Conservation (phyloP, 768 basidiomycete genomes). For the Boletellus ananiceps region DNA sequence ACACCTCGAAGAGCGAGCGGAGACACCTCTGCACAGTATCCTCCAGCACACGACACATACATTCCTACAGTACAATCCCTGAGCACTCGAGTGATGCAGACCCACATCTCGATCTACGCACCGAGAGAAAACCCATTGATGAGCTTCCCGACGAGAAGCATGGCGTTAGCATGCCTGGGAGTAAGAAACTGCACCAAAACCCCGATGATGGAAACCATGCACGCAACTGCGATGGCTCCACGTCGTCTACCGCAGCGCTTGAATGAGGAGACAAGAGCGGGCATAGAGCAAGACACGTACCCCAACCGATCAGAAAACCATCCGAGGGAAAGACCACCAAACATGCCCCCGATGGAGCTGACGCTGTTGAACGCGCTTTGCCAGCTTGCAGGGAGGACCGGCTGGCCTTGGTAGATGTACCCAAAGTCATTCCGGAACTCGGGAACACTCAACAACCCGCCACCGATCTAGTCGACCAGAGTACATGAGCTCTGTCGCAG, state of each 20-base stretch:
- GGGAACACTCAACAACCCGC: constrained; percentile 19
- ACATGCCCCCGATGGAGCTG: constrained; percentile 25
- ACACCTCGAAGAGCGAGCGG: constrained; percentile 24
- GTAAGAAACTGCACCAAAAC: constrained; percentile 22
- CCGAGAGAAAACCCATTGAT: constrained; percentile 26
- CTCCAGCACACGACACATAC: constrained; percentile 22
- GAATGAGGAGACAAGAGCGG: background rate
- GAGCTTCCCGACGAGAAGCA: constrained; percentile 23
- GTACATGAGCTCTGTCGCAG: background rate
- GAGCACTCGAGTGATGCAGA: background rate
- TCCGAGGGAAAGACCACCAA: constrained; percentile 23
- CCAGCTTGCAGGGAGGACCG: constrained; percentile 25
- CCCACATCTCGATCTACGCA: background rate
- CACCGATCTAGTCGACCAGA: constrained; percentile 10
- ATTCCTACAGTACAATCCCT: constrained; percentile 8
- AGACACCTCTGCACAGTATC: constrained; percentile 27
- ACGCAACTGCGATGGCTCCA: constrained; percentile 21
- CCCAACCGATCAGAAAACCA: constrained; percentile 21
- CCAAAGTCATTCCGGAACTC: constrained; percentile 28
- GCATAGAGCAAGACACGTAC: background rate
- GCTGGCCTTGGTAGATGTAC: background rate
- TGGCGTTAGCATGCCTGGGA: constrained; percentile 18
- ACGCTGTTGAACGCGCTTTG: constrained; percentile 26
- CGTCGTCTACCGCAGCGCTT: constrained; percentile 11
- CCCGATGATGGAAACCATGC: constrained; percentile 17